Evolutionary conservation across 768 basidiomycete species (phyloP), one percentile per base, ranked within the genome.

Genomic region (Phallus indusiatus): DNA sequence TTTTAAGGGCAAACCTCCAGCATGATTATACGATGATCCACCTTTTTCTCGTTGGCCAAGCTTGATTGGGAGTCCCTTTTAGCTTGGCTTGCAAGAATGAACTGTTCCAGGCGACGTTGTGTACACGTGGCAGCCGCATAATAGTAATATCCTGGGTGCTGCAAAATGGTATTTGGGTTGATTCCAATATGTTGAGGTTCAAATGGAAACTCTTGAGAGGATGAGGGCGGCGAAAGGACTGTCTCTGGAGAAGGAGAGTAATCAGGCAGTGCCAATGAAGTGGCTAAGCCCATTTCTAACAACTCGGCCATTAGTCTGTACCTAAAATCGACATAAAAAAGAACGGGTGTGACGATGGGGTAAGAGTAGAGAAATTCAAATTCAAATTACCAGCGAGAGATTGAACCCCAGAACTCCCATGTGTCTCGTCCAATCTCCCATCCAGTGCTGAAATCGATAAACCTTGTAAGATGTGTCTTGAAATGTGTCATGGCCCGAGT

Each of bases 391-490:
- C 96, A 94, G 67, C 93, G 77, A 8, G 91, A 88, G 57, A 94
- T 77, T 95, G 94, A 99, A 64, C 89, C 90, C 95, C 95, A 97
- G 68, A 86, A 97, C 69, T 98, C 96, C 64, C 90, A 97, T 0
- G 91, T 96, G 66, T 94, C 90, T 65, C 94, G 92, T 16, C 94
- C 94, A 57, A 97, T 97, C 8, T 91, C 90, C 95, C 96, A 97
- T 0, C 87, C 86, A 18, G 88, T 75, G 49, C 61, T 72, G 64
- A 99, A 83, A 65, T 93, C 90, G 5, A 85, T 80, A 64, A 96
- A 95, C 61, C 83, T 83, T 35, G 85, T 82, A 61, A 95, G 79
- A 67, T 99, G 96, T 12, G 83, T 80, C 60, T 85, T 87, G 69
- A 97, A 86, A 62, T 94, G 86, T 0, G 84, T 83, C 1, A 96